Evolutionary conservation across 1,139 yeast species (phyloP), one percentile per base, ranked within the genome.

Genomic region (Lodderomyces jiufengensis): DNA sequence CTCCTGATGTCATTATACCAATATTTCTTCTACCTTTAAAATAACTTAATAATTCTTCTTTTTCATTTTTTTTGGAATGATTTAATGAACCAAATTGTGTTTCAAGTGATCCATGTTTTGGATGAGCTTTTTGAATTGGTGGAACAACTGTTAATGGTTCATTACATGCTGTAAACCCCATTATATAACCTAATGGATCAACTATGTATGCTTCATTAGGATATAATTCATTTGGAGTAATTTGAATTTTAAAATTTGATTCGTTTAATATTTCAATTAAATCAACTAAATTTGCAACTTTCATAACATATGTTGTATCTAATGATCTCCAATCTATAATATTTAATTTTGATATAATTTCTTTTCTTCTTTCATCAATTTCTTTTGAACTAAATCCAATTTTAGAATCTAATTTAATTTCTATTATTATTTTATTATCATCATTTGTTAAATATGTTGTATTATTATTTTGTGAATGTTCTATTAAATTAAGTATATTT

Each of bases 1-100:
- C 94, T 45, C 94, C 94, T 1, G 90, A 81, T 3, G 94, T 84
- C 92, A 84, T 84, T 15, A 84, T 86, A 1, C 85, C 94, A 40
- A 84, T 80, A 55, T 81, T 82, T 35, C 51, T 36, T 28, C 41
- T 40, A 9, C 15, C 18, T 23, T 21, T 16, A 11, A 20, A 20
- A 7, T 24, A 13, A 10, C 23, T 29, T 9, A 23, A n/a, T 14
- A 24, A 12, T 9, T 9, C n/a, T n/a, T 9, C 21, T 4, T 12
- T 9, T 11, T 26, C 30, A 39, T 83, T 80, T 55, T 80, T 81
- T 20, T 42, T 31, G 26, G 36, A 37, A 5, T 30, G 16, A 2
- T 31, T 33, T n/a, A n/a, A n/a, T n/a, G n/a, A n/a, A n/a, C n/a
- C n/a, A n/a, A 8, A 40, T 32, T n/a, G 31, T 12, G n/a, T 22